A percentile compares a stretch with the other conserved stretches of the same genome.
Conservation (phyloP, 2,329 filamentous ascomycete genomes). For the Diaporthe sp. region DNA sequence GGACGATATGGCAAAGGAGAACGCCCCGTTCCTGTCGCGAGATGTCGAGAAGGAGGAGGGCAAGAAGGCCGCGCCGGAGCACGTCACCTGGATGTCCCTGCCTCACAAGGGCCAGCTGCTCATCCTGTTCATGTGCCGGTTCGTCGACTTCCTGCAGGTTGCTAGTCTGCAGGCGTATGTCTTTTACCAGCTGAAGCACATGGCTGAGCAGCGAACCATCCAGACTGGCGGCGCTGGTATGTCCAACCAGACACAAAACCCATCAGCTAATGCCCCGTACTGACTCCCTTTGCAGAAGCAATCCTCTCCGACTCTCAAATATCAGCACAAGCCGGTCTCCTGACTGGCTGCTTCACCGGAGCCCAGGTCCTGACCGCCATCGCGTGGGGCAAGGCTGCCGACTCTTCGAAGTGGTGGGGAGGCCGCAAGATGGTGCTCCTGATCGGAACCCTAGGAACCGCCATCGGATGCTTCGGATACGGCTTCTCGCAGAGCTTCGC, state of each 20-base stretch:
- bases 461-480: constrained; percentile 77
- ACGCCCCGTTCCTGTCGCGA: constrained; percentile 41
- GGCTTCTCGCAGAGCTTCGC: constrained; percentile 78
- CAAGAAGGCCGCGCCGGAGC: constrained; percentile 36
- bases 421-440: constrained; percentile 80
- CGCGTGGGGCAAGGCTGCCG: constrained; percentile 78
- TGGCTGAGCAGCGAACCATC: constrained; percentile 51
- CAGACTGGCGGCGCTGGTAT: constrained; percentile 36
- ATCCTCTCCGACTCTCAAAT: constrained; percentile 68
- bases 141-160: constrained; percentile 81
- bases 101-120: constrained; percentile 79
- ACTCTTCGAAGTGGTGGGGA: constrained; percentile 62
- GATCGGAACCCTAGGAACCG: constrained; percentile 77
- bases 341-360: constrained; percentile 80
- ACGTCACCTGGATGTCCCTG: constrained; percentile 77
- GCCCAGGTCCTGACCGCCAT: constrained; percentile 82
- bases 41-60: constrained; percentile 32
- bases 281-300: constrained; percentile 47
- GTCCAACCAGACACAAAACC: not conserved
- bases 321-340: constrained; percentile 76
- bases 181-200: constrained; percentile 81
- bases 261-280: not conserved
- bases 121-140: constrained; percentile 77
- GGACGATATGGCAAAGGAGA: constrained; percentile 35
- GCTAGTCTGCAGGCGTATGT: constrained; percentile 79